A percentile compares a stretch with the other conserved stretches of the same genome.
Evolutionary conservation across 164 flowering plant species (phyloP).

Genomic region (Platanus orientalis): DNA sequence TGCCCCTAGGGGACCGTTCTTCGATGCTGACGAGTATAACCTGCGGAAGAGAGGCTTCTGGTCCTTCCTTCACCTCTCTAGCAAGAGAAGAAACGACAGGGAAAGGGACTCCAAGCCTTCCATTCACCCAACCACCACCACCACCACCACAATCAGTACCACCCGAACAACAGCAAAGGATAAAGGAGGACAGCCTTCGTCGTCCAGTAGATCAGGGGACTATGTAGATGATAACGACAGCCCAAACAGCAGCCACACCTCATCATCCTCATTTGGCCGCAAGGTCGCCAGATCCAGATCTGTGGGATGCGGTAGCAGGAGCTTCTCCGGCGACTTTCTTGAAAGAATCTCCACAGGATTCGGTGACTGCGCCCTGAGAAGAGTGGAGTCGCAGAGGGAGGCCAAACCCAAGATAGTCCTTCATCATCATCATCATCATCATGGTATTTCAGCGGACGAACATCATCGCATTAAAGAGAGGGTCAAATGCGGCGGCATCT

Average conservation of each 20-base stretch:
- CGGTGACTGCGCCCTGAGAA: conserved; percentile 81
- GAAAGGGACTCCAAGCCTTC: conserved; percentile 7
- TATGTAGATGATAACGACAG: conserved; percentile 33
- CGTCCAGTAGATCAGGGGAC: conserved; percentile 12
- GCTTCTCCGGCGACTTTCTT: conserved; percentile 91
- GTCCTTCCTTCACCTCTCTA: conserved; percentile 63
- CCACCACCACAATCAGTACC: conserved; percentile 4
- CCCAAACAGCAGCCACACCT: conserved; percentile 34
- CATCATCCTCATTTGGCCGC: conserved; percentile 38
- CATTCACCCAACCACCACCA: conserved; percentile 10
- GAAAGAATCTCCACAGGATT: conserved; percentile 86
- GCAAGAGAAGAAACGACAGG: conserved; percentile 6
- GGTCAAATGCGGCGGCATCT: conserved; percentile 82
- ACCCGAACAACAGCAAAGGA: background rate
- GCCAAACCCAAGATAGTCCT: conserved; percentile 36
- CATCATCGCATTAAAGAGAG: conserved; percentile 58
- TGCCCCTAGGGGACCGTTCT: conserved; percentile 31
- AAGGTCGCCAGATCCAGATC: conserved; percentile 95
- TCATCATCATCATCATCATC: conserved; percentile 7
- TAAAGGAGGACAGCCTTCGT: conserved; percentile 11
- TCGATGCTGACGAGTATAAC: conserved; percentile 28
- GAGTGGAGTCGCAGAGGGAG: conserved; percentile 91
- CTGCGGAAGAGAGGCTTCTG: conserved; percentile 60
- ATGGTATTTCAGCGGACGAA: conserved; percentile 9
- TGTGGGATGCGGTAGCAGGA: conserved; percentile 92